Conservation (phyloP, 352 stramenopile species). For the Globisporangium echinulatum region DNA sequence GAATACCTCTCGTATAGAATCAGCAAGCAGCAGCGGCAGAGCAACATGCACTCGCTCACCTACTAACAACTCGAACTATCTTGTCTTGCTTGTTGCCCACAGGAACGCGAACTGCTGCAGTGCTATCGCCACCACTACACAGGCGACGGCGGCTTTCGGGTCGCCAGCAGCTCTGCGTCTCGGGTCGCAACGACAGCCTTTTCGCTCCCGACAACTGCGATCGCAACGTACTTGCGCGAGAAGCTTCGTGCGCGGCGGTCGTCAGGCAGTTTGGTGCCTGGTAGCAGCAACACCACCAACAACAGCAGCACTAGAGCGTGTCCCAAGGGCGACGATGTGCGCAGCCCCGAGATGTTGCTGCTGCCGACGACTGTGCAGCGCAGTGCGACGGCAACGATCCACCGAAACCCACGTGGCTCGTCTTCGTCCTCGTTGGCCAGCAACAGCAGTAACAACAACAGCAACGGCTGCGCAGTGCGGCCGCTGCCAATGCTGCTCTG, state of each 20-base stretch:
- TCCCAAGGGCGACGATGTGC: constrained; percentile 45
- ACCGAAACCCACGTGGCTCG: background rate
- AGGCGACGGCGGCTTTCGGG: constrained; percentile 32
- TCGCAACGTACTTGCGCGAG: constrained; percentile 46
- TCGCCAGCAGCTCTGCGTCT: constrained; percentile 12
- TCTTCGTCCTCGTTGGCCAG: background rate
- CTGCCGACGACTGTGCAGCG: constrained; percentile 3
- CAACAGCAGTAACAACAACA: constrained; percentile 5
- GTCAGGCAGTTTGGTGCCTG: background rate
- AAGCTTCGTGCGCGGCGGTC: constrained; percentile 33
- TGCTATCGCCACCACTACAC: constrained; percentile 68
- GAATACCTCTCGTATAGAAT: background rate
- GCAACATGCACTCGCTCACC: no score
- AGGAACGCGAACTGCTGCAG: constrained; percentile 55
- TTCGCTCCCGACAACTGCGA: constrained; percentile 47
- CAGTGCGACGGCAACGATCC: background rate
- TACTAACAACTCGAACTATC: no score
- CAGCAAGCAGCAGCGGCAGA: no score
- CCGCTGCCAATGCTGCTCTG: background rate
- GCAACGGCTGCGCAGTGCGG: constrained; percentile 11
- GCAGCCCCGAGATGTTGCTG: constrained; percentile 21
- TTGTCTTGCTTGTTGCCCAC: background rate
- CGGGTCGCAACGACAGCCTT: constrained; percentile 19
- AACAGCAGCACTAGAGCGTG: no score
- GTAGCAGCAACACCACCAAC: background rate